Evolutionary conservation across 768 basidiomycete genomes (phyloP), one percentile per base, ranked within the genome.

Genomic region (Podaxis sp.): DNA sequence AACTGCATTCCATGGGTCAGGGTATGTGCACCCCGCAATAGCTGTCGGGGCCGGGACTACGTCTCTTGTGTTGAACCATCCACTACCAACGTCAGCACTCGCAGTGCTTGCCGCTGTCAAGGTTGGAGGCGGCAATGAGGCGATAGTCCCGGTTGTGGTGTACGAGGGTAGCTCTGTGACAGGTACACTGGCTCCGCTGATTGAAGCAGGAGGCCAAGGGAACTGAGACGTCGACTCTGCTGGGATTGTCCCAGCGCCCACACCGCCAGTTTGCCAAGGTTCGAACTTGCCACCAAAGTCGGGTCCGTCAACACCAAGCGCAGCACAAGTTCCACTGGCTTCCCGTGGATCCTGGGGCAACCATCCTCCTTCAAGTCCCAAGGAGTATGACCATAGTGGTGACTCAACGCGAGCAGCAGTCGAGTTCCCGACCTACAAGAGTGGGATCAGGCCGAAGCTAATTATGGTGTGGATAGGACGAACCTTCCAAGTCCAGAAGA

Each of bases 251-350:
- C 87, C 65, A 76, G 87, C 67, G 69, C 76, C 67, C 74, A 79
- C 67, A 40, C 87, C 90, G 40, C 91, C 92, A 38, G 88, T 90
- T 72, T 85, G 83, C 82, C 86, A 90, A 1, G 87, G 61, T 28
- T 80, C 63, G 64, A 87, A 83, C 1, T 77, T 76, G 4, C 80
- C 82, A 57, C 71, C 67, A 61, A 78, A 81, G 5, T 69, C 47
- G 5, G 70, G 66, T 10, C 71, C 72, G 4, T 72, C 54, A 5
- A 75, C 74, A 21, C 84, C 87, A 35, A 90, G 74, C 1, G 79
- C 74, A 23, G 63, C 74, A 70, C 94, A 97, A 46, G 79, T 71
- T 71, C 67, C 94, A 25, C 70, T 57, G 1, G 73, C 92, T n/a
- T 77, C 63, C 25, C 77, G 66, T n/a, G 78, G 77, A 56, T 89